Evolutionary conservation across 2,329 filamentous ascomycete species (phyloP), one percentile per base, ranked within the genome.

Genomic region (Penicillium sp.): DNA sequence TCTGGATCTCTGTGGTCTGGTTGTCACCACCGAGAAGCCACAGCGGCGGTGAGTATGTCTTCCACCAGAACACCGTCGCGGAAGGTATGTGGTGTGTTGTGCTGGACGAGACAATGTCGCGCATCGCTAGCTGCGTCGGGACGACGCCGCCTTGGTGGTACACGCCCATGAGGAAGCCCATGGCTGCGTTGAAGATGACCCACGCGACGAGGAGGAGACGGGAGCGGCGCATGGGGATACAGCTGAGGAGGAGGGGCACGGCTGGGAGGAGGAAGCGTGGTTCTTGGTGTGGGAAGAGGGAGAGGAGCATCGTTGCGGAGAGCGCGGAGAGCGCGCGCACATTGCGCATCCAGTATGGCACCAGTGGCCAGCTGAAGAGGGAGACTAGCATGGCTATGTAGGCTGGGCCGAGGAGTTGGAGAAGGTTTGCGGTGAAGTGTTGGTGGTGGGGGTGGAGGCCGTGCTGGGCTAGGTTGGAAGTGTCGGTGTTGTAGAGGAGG

Each of bases 361-460:
- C 63, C 41, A 66, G 63, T 33, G 65, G 67, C 55, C 61, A 63
- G 59, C 51, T 77, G 66, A 89, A 81, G 12, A 90, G 74, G 12
- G 74, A 72, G 19, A 69, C 41, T 12, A 74, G 61, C 58, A 78
- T 70, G 21, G 90, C 79, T 29, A 84, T 70, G 36, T 84, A 81
- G 9, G 86, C 88, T 6, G 89, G 90, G 1, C 89, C 90, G 19
- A 93, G 80, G 19, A 93, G 80, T 69, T 89, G 82, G 61, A 89
- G 85, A 15, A 92, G 75, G 68, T 92, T 93, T 58, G 84, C 84
- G 44, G 90, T 77, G 31, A 89, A 73, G 71, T 93, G 89, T 71
- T 92, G 89, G 70, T 92, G 91, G 81, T 86, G 89, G 6, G 89
- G 89, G 67, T 93, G 89, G 15, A 93, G 76, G 49, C 89, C 90